phyloP scores from a whole-genome alignment of 495 filamentous ascomycete species.

The Pyronema omphalodes region DNA sequence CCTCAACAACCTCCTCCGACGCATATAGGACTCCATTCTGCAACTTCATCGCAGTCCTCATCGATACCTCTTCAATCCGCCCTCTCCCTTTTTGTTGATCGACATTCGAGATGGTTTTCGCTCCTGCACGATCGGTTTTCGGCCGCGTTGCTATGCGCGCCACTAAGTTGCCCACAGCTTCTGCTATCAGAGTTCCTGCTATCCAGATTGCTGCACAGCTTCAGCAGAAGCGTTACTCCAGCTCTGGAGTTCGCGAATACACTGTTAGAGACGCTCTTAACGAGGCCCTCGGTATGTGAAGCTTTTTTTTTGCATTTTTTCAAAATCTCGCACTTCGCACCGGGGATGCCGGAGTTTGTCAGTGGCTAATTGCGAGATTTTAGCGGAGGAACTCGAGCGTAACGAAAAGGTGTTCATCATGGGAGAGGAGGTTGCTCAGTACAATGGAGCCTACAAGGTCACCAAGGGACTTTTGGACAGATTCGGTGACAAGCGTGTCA shows the following conservation, averaged over 20 bases:
- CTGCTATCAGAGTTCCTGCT: conserved; percentile 27
- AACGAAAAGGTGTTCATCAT: conserved; percentile 89
- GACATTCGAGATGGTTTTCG: background rate
- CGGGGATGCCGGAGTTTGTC: background rate
- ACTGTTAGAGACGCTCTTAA: conserved; percentile 94
- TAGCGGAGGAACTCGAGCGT: conserved; percentile 79
- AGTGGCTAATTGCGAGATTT: background rate
- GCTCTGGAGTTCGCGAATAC: conserved; percentile 50
- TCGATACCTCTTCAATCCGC: background rate
- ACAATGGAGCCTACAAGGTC: conserved; percentile 99
- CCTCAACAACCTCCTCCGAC: conserved; percentile 1
- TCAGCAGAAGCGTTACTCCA: conserved; percentile 33
- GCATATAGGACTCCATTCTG: background rate
- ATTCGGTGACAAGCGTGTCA: conserved; percentile 92
- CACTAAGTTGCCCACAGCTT: conserved; percentile 12
- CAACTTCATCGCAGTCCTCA: background rate
- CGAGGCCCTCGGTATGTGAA: conserved; percentile 49
- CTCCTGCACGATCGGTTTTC: conserved; percentile 5
- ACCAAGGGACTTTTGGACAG: conserved; percentile 91
- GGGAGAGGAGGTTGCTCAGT: conserved; percentile 97
- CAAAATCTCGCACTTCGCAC: background rate
- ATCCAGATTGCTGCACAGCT: conserved; percentile 29
- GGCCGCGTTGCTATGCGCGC: conserved; percentile 10
- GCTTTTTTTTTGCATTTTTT: background rate
- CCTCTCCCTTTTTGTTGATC: background rate